phyloP scores from a whole-genome alignment of 257 asterid genomes.

The Osmanthus fragrans region DNA sequence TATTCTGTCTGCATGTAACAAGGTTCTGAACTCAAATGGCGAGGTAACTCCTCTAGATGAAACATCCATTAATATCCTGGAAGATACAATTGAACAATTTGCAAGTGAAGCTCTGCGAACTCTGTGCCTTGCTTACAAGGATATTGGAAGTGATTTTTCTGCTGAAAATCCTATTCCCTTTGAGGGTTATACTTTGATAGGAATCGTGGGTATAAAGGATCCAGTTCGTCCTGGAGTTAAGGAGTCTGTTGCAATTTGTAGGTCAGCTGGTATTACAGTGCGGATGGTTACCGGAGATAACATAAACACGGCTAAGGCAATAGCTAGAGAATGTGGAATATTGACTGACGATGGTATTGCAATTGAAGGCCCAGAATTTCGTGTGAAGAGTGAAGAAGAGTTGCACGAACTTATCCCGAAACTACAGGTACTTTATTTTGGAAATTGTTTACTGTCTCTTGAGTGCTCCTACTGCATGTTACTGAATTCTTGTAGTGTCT shows the following conservation, averaged over 20 bases:
- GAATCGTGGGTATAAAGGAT: constrained; percentile 84
- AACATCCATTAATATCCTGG: constrained; percentile 35
- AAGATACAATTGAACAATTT: constrained; percentile 67
- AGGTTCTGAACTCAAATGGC: constrained; percentile 50
- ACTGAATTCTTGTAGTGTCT: background rate
- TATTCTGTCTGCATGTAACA: constrained; percentile 77
- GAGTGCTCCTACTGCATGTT: constrained; percentile 2
- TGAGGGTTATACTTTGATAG: constrained; percentile 74
- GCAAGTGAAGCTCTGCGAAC: constrained; percentile 85
- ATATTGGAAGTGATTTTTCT: constrained; percentile 47
- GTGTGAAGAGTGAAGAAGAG: constrained; percentile 63
- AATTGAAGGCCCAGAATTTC: constrained; percentile 89
- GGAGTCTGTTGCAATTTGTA: constrained; percentile 85
- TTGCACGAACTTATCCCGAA: constrained; percentile 73
- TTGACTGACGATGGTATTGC: constrained; percentile 77
- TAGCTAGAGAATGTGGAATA: constrained; percentile 94
- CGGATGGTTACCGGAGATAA: constrained; percentile 96
- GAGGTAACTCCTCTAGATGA: constrained; percentile 62
- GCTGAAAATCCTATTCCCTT: constrained; percentile 54
- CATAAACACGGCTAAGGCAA: constrained; percentile 87
- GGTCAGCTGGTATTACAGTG: constrained; percentile 78
- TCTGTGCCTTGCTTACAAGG: constrained; percentile 78
- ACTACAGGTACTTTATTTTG: constrained; percentile 55
- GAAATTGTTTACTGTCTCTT: background rate
- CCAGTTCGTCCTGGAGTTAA: constrained; percentile 91